These are phyloP conservation scores for Tubosaeta sp. DNA, from an alignment of 768 basidiomycete species.

Conservation along the genomic window DNA sequence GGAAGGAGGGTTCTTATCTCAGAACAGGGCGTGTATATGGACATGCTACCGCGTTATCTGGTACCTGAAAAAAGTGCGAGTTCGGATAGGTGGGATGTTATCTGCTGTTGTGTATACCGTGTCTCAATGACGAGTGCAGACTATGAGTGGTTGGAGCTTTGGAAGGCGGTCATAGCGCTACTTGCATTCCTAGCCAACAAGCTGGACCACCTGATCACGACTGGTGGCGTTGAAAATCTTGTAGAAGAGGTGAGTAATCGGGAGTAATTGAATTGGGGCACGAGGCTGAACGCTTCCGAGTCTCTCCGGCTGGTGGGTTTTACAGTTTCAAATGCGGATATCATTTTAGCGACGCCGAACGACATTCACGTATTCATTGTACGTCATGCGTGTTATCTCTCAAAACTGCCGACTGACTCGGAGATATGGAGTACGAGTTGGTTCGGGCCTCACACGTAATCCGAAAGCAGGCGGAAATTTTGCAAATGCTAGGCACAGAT, in stretches of 20 bases:
- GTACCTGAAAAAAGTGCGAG: constrained; percentile 49
- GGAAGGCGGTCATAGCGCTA: constrained; percentile 52
- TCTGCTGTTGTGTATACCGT: background rate
- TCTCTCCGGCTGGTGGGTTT: constrained; percentile 51
- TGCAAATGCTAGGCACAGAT: constrained; percentile 37
- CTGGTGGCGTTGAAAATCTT: constrained; percentile 50
- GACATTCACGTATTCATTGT: constrained; percentile 62
- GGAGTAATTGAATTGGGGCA: background rate
- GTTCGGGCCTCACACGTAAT: constrained; percentile 51
- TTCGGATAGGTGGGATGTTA: constrained; percentile 50
- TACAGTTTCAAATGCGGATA: constrained; percentile 47
- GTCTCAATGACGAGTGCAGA: constrained; percentile 33
- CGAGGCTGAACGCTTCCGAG: constrained; percentile 28
- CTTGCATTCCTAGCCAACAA: constrained; percentile 55
- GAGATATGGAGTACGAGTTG: constrained; percentile 53
- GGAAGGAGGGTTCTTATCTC: background rate
- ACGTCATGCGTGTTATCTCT: constrained; percentile 24
- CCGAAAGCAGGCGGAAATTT: constrained; percentile 42
- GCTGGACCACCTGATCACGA: constrained; percentile 47
- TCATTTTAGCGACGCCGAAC: constrained; percentile 48
- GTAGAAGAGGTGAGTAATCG: constrained; percentile 45
- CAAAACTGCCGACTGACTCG: background rate
- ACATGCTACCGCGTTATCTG: constrained; percentile 53
- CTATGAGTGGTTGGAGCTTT: constrained; percentile 64
- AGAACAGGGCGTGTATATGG: constrained; percentile 50